Percentiles rank a stretch among this genome's conserved stretches.
phyloP scores from a whole-genome alignment of 352 stramenopile species.

The Phytophthora brassicae region DNA sequence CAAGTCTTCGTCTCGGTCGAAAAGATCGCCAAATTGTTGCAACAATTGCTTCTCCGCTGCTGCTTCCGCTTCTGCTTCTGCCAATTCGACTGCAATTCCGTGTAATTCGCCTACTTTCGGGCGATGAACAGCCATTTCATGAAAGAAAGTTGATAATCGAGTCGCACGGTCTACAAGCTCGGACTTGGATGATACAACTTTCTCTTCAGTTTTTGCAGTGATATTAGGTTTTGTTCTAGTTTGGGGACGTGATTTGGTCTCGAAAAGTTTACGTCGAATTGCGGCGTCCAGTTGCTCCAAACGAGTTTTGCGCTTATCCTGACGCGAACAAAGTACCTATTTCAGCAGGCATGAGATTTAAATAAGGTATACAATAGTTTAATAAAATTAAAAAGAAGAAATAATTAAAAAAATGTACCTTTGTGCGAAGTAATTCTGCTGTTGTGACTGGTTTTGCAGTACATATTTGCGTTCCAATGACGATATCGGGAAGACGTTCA shows the following conservation, averaged over 20 bases:
- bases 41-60: conserved; percentile 37
- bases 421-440: conserved; percentile 45
- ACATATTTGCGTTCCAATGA: conserved; percentile 38
- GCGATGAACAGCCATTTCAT: conserved; percentile 54
- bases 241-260: background rate
- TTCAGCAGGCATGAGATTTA: background rate
- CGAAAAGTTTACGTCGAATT: conserved; percentile 20
- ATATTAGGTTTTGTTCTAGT: background rate
- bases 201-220: background rate
- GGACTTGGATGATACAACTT: background rate
- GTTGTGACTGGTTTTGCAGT: conserved; percentile 33
- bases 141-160: conserved; percentile 47
- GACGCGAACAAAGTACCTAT: conserved; percentile 43
- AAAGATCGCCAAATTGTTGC: conserved; percentile 44
- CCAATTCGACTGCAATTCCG: conserved; percentile 2
- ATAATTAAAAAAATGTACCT: conserved; percentile 25
- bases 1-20: conserved; percentile 39
- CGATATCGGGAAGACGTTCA: conserved; percentile 31
- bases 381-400: background rate
- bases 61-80: conserved; percentile 24
- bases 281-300: conserved; percentile 27
- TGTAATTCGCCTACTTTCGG: conserved; percentile 28
- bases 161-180: conserved; percentile 29
- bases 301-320: conserved; percentile 31
- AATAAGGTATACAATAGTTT: too few species aligned